Evolutionary conservation across 352 stramenopile species (phyloP), one percentile per base, ranked within the genome.

Genomic region (Globisporangium paddicum): DNA sequence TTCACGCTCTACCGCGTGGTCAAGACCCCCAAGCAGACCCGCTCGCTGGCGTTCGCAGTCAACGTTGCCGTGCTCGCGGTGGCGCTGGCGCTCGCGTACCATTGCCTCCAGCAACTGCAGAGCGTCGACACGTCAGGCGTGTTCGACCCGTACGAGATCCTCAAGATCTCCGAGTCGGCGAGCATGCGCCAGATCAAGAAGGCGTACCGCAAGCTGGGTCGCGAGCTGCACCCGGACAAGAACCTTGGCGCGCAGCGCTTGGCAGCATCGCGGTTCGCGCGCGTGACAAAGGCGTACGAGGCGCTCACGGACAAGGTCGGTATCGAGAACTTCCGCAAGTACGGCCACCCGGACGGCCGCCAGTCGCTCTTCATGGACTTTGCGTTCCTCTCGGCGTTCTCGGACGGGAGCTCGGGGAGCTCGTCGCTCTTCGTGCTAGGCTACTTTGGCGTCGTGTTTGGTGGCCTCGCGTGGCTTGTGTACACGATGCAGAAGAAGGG

Each of bases 101-200:
- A 70, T 55, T 88, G 72, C 37, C 62, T 93, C 28, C 66, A 72
- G 44, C 68, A 81, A 11, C 67, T 93, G 34, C 77, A 89, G 71
- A 77, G 72, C 66, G 77, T 90, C 10, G 82, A 89, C 63, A 88
- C 77, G 26, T 89, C 79, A 25, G 82, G 79, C 56, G 64, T 89
- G 35, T 93, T 95, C 56, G 86, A 95, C 46, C 86, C 86, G 48
- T 95, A 93, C 61, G 83, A 95, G 63, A 95, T 93, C 59, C 66
- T 95, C 40, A 62, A 79, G 55, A 73, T 95, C 23, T 70, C 73
- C 16, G 79, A 88, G 38, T 72, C 69, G 2, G 64, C 82, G 5
- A 79, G 75, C 14, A 44, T 72, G 38, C 68, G 68, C 23, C 66
- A 91, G 50, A 90, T 95, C 62, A 85, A 86, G 56, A 89, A 88